phyloP scores from a whole-genome alignment of 805 yeast species.

The Starmerella bacillaris region DNA sequence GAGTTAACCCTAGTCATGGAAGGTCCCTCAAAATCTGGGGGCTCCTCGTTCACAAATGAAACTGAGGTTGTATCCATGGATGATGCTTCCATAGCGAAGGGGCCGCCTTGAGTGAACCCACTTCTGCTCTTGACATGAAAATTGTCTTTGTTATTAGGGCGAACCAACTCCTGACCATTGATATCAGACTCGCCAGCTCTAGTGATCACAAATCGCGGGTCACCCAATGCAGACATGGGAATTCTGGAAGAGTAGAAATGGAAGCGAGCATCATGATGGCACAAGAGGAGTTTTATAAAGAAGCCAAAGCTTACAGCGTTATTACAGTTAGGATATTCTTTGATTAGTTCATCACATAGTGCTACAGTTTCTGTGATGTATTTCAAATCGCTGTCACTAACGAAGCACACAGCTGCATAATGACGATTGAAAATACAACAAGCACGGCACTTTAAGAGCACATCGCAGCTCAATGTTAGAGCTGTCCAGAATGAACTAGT shows the following conservation, averaged over 20 bases:
- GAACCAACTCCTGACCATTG: slow-evolving; percentile 1
- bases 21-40: slow-evolving; percentile 1
- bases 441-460: slow-evolving; percentile 21
- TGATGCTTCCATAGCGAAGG: neutral
- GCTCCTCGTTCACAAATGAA: slow-evolving; percentile 2
- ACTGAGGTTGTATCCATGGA: neutral
- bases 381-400: slow-evolving; percentile 14
- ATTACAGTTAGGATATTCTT: slow-evolving; percentile 19
- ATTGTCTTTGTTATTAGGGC: neutral
- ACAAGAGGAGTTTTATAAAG: slow-evolving; percentile 20
- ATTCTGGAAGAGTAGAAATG: slow-evolving; percentile 10
- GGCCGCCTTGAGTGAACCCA: neutral
- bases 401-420: slow-evolving; percentile 17
- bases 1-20: slow-evolving; percentile 1
- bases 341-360: slow-evolving; percentile 14
- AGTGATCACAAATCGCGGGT: slow-evolving; percentile 7
- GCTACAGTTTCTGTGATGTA: slow-evolving; percentile 13
- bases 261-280: slow-evolving; percentile 20
- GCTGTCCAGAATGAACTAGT: slow-evolving; percentile 27
- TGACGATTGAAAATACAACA: slow-evolving; percentile 18
- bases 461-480: slow-evolving; percentile 18
- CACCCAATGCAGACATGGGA: slow-evolving; percentile 7
- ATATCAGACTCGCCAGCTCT: slow-evolving; percentile 4
- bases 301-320: slow-evolving; percentile 18
- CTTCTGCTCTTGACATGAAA: neutral